Conservation (phyloP, 2,329 filamentous ascomycete species). For the Aspergillus felis region DNA sequence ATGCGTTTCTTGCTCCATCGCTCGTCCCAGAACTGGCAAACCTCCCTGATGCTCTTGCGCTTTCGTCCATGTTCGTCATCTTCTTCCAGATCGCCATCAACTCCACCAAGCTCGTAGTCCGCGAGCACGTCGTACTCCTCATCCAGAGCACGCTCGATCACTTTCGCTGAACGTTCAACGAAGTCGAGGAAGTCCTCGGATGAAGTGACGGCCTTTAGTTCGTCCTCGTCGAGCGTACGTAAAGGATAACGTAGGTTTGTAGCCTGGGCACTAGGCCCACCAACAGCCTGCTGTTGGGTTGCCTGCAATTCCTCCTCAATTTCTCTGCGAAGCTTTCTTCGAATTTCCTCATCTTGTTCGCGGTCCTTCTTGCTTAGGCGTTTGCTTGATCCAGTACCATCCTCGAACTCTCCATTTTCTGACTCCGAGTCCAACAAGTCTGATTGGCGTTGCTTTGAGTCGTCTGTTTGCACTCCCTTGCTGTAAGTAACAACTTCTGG, state of each 20-base stretch:
- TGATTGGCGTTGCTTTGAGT: constrained; percentile 57
- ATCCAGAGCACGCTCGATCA: constrained; percentile 91
- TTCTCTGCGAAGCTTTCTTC: constrained; percentile 77
- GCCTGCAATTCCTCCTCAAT: constrained; percentile 88
- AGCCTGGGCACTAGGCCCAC: constrained; percentile 38
- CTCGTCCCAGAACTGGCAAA: constrained; percentile 90
- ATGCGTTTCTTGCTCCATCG: constrained; percentile 97
- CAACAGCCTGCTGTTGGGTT: constrained; percentile 48
- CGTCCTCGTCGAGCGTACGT: constrained; percentile 75
- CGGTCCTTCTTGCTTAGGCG: constrained; percentile 73
- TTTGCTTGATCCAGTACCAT: constrained; percentile 58
- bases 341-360: constrained; percentile 82
- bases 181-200: constrained; percentile 95
- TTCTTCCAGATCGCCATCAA: constrained; percentile 70
- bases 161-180: constrained; percentile 90
- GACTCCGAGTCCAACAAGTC: constrained; percentile 55
- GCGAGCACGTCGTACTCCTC: constrained; percentile 95
- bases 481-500: constrained; percentile 90
- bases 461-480: constrained; percentile 89
- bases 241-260: constrained; percentile 64
- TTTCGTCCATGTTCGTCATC: constrained; percentile 59
- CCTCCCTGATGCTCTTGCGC: constrained; percentile 60
- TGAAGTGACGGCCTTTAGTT: constrained; percentile 82
- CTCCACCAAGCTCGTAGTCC: constrained; percentile 81
- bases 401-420: constrained; percentile 59